A percentile compares a stretch with the other conserved stretches of the same genome.
These are phyloP conservation scores for Acanthochlamys bracteata DNA, from an alignment of 106 monocot genomes.

Conservation along the genomic window DNA sequence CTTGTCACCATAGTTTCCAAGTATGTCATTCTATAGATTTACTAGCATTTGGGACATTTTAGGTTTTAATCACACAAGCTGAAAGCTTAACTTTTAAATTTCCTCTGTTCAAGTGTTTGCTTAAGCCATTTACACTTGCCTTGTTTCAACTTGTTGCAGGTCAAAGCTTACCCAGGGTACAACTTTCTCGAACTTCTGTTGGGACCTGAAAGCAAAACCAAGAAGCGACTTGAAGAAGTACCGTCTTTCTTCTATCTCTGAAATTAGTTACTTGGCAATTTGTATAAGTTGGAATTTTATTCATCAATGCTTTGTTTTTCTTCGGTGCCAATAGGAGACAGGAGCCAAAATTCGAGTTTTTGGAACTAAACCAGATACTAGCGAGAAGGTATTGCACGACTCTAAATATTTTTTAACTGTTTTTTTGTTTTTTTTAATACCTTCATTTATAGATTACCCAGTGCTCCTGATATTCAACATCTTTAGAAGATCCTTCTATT, in stretches of 20 bases:
- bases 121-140: neutral
- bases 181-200: constrained; percentile 69
- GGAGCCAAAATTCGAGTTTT: constrained; percentile 76
- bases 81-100: no score
- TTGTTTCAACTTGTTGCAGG: constrained; percentile 24
- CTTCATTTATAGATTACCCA: no score
- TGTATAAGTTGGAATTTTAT: neutral
- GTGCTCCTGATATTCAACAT: no score
- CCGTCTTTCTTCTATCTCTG: neutral
- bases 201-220: constrained; percentile 77
- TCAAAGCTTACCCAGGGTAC: constrained; percentile 49
- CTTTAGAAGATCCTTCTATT: neutral
- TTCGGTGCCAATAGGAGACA: constrained; percentile 50
- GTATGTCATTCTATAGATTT: no score
- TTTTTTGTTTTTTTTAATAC: neutral
- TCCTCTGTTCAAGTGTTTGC: no score
- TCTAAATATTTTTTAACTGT: neutral
- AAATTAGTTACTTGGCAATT: neutral
- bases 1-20: no score
- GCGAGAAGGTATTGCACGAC: constrained; percentile 52
- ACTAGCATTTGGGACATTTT: no score
- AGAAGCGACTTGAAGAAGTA: constrained; percentile 84
- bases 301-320: neutral
- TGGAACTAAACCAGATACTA: constrained; percentile 55
- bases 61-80: no score